A percentile compares a stretch with the other conserved stretches of the same genome.
These are phyloP conservation scores for Arthrobotrys megalospora DNA, from an alignment of 2,329 filamentous ascomycete species.

Conservation along the genomic window DNA sequence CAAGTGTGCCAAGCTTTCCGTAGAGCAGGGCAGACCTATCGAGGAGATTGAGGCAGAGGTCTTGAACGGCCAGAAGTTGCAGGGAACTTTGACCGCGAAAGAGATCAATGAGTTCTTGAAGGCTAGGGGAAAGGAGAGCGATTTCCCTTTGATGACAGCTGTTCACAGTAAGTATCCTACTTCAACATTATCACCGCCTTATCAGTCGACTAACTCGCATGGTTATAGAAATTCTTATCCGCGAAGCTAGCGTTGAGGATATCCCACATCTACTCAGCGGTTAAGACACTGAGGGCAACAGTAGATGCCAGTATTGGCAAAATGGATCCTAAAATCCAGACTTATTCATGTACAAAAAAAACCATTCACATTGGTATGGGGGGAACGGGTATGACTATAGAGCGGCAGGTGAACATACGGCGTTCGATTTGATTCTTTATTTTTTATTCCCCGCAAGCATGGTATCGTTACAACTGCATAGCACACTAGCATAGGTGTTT, in stretches of 20 bases:
- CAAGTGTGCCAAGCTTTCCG: slow-evolving; percentile 89
- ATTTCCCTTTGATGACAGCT: slow-evolving; percentile 93
- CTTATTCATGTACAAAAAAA: slow-evolving; percentile 21
- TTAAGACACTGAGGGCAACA: not conserved
- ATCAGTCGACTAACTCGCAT: not conserved
- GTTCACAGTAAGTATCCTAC: slow-evolving; percentile 72
- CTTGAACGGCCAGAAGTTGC: slow-evolving; percentile 95
- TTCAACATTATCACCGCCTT: not conserved
- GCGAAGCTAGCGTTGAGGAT: slow-evolving; percentile 54
- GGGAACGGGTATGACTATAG: slow-evolving; percentile 30
- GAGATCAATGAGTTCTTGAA: slow-evolving; percentile 93
- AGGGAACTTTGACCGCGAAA: slow-evolving; percentile 90
- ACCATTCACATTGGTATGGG: slow-evolving; percentile 20
- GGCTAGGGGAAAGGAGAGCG: slow-evolving; percentile 80
- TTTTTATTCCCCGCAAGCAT: slow-evolving; percentile 15
- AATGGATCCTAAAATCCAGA: not conserved
- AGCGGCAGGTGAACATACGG: slow-evolving; percentile 49
- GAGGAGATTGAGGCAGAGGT: slow-evolving; percentile 90
- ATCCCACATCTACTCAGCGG: slow-evolving; percentile 35
- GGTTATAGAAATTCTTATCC: slow-evolving; percentile 46
- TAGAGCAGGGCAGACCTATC: slow-evolving; percentile 83
- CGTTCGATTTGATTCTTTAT: slow-evolving; percentile 31
- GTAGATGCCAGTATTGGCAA: no score
- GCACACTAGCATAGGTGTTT: slow-evolving; percentile 7
- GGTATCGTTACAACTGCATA: slow-evolving; percentile 40